Evolutionary conservation across 768 basidiomycete genomes (phyloP).

Genomic region (Tulasnella sp.): DNA sequence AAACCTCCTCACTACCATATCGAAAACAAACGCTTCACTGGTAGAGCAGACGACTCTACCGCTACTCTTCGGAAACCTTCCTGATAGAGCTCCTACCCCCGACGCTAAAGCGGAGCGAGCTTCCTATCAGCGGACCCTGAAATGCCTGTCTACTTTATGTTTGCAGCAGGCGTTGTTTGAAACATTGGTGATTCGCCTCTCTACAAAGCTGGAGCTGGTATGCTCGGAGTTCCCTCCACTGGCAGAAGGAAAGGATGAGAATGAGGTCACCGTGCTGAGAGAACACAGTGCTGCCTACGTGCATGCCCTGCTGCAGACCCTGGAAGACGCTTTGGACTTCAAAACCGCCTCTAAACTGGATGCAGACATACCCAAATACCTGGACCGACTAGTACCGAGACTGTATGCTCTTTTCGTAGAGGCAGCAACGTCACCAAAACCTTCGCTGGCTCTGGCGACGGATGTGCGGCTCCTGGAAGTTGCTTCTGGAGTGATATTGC

Average conservation of each 20-base stretch:
- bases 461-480: constrained; percentile 62
- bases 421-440: constrained; percentile 45
- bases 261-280: constrained; percentile 32
- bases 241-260: constrained; percentile 42
- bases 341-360: constrained; percentile 58
- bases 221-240: constrained; percentile 43
- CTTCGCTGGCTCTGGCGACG: constrained; percentile 43
- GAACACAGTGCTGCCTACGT: constrained; percentile 82
- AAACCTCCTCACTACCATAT: constrained; percentile 64
- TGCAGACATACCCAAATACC: constrained; percentile 76
- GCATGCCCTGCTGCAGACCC: constrained; percentile 74
- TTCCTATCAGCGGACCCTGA: constrained; percentile 68
- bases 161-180: constrained; percentile 79
- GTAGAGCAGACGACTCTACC: constrained; percentile 79
- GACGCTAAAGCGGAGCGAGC: constrained; percentile 60
- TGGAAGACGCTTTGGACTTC: constrained; percentile 61
- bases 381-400: constrained; percentile 73
- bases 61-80: constrained; percentile 72
- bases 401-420: constrained; percentile 68
- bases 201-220: constrained; percentile 66
- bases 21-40: constrained; percentile 61
- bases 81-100: constrained; percentile 63
- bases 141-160: constrained; percentile 72
- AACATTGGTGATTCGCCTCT: constrained; percentile 74
- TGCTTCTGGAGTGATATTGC: constrained; percentile 66